Percentiles rank a stretch among this genome's conserved stretches.
Evolutionary conservation across 169 alveolate species (phyloP).

Genomic region (Toxoplasma gondii): DNA sequence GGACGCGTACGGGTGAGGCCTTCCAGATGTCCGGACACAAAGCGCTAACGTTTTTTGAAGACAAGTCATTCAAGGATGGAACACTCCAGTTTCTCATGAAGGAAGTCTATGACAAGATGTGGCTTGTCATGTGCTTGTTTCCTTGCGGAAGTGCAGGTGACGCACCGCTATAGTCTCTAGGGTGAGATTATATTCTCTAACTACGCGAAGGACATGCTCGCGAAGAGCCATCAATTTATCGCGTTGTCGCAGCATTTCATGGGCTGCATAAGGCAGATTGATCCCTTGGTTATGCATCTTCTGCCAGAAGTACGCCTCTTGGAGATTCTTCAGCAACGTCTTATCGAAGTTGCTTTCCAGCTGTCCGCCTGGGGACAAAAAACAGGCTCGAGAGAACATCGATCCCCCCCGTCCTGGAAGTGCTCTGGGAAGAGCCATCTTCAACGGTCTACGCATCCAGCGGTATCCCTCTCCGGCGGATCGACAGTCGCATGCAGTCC

Average conservation of each 20-base stretch:
- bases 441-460: no score
- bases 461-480: no score
- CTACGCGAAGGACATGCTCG: conserved; percentile 90
- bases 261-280: conserved; percentile 79
- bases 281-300: conserved; percentile 83
- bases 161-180: not conserved
- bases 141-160: not conserved
- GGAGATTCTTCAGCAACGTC: conserved; percentile 77
- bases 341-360: conserved; percentile 89
- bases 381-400: not conserved
- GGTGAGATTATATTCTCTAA: conserved; percentile 59
- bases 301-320: conserved; percentile 91
- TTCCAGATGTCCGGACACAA: no score
- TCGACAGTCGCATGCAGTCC: no score
- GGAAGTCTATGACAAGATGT: no score
- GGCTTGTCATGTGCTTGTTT: no score
- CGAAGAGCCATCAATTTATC: conserved; percentile 86
- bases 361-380: conserved; percentile 52
- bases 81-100: no score
- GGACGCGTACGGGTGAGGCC: no score
- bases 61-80: no score
- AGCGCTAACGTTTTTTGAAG: no score
- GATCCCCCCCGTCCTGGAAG: not conserved
- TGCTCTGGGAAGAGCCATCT: not conserved
- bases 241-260: conserved; percentile 78